phyloP scores from a whole-genome alignment of 352 stramenopile species.

The Phytopythium vexans region DNA sequence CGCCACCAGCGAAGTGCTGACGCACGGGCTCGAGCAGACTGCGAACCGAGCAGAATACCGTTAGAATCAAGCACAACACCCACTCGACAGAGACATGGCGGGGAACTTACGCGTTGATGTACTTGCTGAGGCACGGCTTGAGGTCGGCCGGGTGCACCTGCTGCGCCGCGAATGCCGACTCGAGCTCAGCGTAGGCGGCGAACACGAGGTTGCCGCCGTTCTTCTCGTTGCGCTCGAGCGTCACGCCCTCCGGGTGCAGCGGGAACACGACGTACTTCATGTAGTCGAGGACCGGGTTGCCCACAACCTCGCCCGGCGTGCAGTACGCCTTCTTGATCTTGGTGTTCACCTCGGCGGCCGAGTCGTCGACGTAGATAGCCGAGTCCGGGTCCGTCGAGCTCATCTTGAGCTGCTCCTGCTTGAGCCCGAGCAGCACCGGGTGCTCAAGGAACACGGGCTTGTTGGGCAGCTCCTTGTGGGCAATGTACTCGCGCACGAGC shows the following conservation, averaged over 20 bases:
- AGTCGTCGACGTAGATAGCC: slow-evolving; percentile 98
- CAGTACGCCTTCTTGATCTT: slow-evolving; percentile 99
- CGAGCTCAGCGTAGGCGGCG: slow-evolving; percentile 85
- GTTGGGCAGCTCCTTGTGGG: slow-evolving; percentile 69
- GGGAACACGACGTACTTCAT: slow-evolving; percentile 96
- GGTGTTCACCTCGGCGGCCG: slow-evolving; percentile 90
- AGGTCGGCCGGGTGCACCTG: slow-evolving; percentile 96
- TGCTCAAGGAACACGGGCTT: slow-evolving; percentile 95
- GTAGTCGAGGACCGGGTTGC: slow-evolving; percentile 96
- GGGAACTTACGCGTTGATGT: slow-evolving; percentile 81
- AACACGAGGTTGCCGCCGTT: slow-evolving; percentile 88
- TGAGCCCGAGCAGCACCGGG: slow-evolving; percentile 97
- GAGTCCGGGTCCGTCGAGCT: slow-evolving; percentile 97
- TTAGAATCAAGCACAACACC: not conserved
- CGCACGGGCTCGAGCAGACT: slow-evolving; percentile 94
- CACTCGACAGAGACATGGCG: not conserved
- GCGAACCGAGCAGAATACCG: not conserved
- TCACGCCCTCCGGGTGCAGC: slow-evolving; percentile 61
- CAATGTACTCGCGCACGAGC: slow-evolving; percentile 97
- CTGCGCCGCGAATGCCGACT: slow-evolving; percentile 89
- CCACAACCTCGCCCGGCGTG: slow-evolving; percentile 80
- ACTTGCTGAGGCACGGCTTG: slow-evolving; percentile 91
- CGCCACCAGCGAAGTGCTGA: slow-evolving; percentile 92
- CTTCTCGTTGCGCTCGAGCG: slow-evolving; percentile 80
- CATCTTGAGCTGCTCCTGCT: slow-evolving; percentile 99